phyloP scores from a whole-genome alignment of 148 eudicot species.

The Limonium bicolor region DNA sequence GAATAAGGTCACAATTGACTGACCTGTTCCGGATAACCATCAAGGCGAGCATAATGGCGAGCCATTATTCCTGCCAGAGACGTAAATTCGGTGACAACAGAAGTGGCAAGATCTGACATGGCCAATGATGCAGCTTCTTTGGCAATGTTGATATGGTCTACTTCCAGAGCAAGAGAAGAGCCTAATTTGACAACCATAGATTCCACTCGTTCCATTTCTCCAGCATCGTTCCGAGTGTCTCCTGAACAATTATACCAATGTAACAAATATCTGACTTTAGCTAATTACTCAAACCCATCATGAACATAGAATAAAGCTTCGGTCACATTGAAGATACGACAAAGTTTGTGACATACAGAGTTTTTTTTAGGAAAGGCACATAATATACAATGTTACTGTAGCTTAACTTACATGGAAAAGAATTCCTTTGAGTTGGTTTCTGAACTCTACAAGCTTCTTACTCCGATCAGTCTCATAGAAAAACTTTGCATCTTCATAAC shows the following conservation, averaged over 20 bases:
- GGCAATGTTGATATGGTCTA: conserved; percentile 31
- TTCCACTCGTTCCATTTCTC: conserved; percentile 82
- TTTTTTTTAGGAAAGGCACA: no score
- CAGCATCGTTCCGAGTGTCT: conserved; percentile 93
- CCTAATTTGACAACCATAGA: conserved; percentile 40
- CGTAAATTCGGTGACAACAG: conserved; percentile 94
- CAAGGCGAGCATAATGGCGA: conserved; percentile 89
- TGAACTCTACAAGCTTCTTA: conserved; percentile 68
- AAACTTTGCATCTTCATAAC: conserved; percentile 98
- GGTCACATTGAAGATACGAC: no score
- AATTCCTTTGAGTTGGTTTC: conserved; percentile 71
- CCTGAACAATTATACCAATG: conserved; percentile 30
- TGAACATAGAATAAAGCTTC: no score
- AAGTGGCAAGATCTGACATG: conserved; percentile 93
- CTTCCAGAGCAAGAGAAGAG: conserved; percentile 32
- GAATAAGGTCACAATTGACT: neutral
- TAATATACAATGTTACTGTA: neutral
- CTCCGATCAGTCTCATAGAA: conserved; percentile 82
- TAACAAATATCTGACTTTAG: no score
- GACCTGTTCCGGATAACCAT: conserved; percentile 91
- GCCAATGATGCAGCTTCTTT: conserved; percentile 81
- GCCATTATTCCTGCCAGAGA: conserved; percentile 91
- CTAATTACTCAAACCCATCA: no score
- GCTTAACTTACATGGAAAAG: conserved; percentile 78
- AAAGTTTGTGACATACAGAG: no score